A percentile compares a stretch with the other conserved stretches of the same genome.
Conservation (phyloP, 2,329 filamentous ascomycete species). For the Penicillium hordei region DNA sequence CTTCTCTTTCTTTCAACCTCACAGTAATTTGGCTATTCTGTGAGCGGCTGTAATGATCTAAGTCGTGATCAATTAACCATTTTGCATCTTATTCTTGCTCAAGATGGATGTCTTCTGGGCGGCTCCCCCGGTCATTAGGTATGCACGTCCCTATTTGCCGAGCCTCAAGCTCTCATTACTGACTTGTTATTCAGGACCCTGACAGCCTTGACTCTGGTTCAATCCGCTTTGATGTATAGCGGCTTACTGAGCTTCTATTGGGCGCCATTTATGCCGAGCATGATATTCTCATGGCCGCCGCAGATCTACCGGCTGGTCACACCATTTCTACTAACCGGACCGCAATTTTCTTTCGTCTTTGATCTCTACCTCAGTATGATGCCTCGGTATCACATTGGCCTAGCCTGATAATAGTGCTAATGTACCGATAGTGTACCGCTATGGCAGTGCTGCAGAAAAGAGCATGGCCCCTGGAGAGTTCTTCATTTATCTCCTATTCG, state of each 20-base stretch:
- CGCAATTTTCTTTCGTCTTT: conserved; percentile 59
- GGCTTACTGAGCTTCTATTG: conserved; percentile 53
- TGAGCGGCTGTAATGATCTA: conserved; percentile 16
- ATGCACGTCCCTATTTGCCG: conserved; percentile 31
- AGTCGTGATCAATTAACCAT: conserved; percentile 11
- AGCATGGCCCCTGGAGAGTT: conserved; percentile 74
- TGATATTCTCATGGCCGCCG: conserved; percentile 59
- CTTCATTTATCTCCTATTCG: conserved; percentile 75
- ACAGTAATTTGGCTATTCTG: conserved; percentile 5
- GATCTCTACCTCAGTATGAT: conserved; percentile 70
- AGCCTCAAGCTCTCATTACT: conserved; percentile 46
- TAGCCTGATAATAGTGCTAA: conserved; percentile 32
- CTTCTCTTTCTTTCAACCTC: conserved; percentile 10
- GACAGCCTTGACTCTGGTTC: conserved; percentile 61
- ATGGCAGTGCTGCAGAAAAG: conserved; percentile 71
- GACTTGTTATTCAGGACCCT: conserved; percentile 59
- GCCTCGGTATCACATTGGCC: conserved; percentile 17
- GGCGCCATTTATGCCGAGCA: conserved; percentile 54
- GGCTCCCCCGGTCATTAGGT: conserved; percentile 67
- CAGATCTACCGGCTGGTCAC: conserved; percentile 61
- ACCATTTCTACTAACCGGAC: conserved; percentile 59
- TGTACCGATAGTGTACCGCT: conserved; percentile 64
- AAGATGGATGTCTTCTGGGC: conserved; percentile 64
- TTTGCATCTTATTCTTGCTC: conserved; percentile 11
- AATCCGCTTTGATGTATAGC: conserved; percentile 62